phyloP scores from a whole-genome alignment of 164 flowering plant genomes.

The Nymphaea thermarum region DNA sequence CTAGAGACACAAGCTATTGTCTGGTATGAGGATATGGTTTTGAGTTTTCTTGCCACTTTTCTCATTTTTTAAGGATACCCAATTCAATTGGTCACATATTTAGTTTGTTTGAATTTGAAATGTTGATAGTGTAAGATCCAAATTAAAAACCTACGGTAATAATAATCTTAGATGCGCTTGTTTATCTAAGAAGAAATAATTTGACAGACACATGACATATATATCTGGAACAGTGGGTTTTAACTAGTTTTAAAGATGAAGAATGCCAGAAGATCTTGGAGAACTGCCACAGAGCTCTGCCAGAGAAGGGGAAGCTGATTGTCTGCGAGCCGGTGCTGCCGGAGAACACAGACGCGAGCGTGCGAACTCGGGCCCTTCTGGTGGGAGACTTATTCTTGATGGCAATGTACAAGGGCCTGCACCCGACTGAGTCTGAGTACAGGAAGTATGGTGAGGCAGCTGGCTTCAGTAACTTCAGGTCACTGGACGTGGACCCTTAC shows the following conservation, averaged over 20 bases:
- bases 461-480: constrained; percentile 42
- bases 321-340: constrained; percentile 75
- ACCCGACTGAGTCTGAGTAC: constrained; percentile 52
- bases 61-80: too few species aligned
- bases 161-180: too few species aligned
- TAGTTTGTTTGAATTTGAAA: too few species aligned
- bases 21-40: too few species aligned
- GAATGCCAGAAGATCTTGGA: constrained; percentile 52
- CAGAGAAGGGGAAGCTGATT: constrained; percentile 53
- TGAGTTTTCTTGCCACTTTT: too few species aligned
- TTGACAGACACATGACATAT: not conserved
- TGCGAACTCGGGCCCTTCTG: constrained; percentile 47
- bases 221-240: constrained; percentile 35
- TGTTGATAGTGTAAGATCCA: too few species aligned
- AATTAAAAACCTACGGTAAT: too few species aligned
- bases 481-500: constrained; percentile 43
- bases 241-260: constrained; percentile 66
- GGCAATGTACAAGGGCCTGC: constrained; percentile 60
- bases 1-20: too few species aligned
- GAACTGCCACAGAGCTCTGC: constrained; percentile 54
- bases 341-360: constrained; percentile 37
- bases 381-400: constrained; percentile 68
- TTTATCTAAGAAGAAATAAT: too few species aligned
- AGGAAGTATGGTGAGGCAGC: constrained; percentile 34
- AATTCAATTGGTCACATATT: too few species aligned